Evolutionary conservation across 2,329 filamentous ascomycete species (phyloP), one percentile per base, ranked within the genome.

Genomic region (Periconia sp.): DNA sequence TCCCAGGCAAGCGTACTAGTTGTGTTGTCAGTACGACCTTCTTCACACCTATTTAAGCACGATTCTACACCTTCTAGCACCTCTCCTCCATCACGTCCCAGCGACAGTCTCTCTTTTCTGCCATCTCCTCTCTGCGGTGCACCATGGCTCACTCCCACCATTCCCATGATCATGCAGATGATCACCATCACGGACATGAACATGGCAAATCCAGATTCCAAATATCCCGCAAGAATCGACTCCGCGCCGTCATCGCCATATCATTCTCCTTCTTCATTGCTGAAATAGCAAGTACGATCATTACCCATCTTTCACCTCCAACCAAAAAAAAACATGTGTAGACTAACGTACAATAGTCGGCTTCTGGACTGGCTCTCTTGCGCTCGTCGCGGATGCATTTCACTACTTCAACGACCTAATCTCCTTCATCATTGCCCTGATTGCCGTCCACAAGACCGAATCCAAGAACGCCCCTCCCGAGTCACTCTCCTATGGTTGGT

Each of bases 321-420:
- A n/a, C n/a, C n/a, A 18, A 10, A 11, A 23, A 30, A 11, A 37
- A n/a, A 40, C 41, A 27, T n/a, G 20, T 13, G 6, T 40, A 47
- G 44, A 19, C 56, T 49, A n/a, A 49, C 33, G 15, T 7, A 35
- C 6, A 37, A 18, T 17, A 84, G 83, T 88, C 54, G 87, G 87
- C 2, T 88, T 90, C 62, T 85, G 85, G 55, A 91, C 89, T 1
- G 79, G 80, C 49, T 91, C 89, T 0, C 77, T 92, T 11, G 88
- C 88, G 1, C 77, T 92, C 2, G 77, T 92, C 23, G 88, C 89
- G 27, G 89, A 92, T 77, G 87, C 90, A 1, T 91, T 92, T 62
- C 89, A 92, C 68, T 90, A 91, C 66, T 70, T 91, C 55, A 90
- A 87, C 62, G 88, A 92, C 62, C 73, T 91, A 1, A 80, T 91